These are phyloP conservation scores for Fraxinus latifolia DNA, from an alignment of 305 asterid genomes.

Conservation along the genomic window DNA sequence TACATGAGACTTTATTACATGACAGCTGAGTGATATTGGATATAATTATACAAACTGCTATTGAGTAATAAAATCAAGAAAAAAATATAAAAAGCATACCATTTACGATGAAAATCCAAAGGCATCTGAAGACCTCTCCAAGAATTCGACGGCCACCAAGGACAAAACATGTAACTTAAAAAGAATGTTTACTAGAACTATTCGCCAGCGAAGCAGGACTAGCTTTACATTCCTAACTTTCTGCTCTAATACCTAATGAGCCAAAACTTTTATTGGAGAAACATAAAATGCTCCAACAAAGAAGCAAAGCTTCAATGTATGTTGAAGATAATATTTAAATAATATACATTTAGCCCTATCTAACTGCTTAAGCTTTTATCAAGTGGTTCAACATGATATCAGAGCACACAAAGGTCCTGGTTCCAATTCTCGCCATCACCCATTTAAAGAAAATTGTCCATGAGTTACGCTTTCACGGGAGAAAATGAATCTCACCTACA, in stretches of 20 bases:
- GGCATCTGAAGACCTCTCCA: neutral
- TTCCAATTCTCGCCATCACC: neutral
- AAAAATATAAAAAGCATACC: neutral
- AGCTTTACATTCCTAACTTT: neutral
- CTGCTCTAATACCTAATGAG: neutral
- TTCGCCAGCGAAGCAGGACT: neutral
- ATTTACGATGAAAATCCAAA: neutral
- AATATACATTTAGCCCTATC: neutral
- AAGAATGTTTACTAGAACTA: neutral
- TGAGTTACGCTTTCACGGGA: neutral
- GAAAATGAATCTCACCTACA: neutral
- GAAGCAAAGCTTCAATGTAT: neutral
- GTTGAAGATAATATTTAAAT: neutral
- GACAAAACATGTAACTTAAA: neutral
- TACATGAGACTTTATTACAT: slow-evolving; percentile 13
- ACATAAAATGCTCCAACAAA: neutral
- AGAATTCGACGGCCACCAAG: neutral
- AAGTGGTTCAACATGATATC: neutral
- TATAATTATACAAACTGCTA: neutral
- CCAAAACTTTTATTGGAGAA: neutral
- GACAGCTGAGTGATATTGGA: slow-evolving; percentile 3
- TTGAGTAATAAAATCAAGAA: neutral
- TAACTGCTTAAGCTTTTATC: neutral
- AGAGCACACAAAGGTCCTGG: neutral
- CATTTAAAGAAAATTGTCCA: neutral